Conservation (phyloP, 352 stramenopile species). For the Blastocystis sp. region DNA sequence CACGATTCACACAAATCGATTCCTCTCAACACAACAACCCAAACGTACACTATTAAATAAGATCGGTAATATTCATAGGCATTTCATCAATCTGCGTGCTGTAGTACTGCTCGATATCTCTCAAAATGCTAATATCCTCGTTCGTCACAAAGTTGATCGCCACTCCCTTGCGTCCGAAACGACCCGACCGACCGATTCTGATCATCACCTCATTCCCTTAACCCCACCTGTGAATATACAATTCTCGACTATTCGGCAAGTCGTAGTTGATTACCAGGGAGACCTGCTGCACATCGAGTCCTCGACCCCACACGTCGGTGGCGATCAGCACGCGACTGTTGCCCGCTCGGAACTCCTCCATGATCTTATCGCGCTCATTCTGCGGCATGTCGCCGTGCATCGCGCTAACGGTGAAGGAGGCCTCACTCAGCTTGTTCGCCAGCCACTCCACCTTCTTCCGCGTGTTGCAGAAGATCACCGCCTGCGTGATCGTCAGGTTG, state of each 20-base stretch:
- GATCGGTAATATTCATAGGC: slow-evolving; percentile 81
- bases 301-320: slow-evolving; percentile 87
- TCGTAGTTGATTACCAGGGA: slow-evolving; percentile 94
- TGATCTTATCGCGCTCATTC: slow-evolving; percentile 80
- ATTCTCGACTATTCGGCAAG: slow-evolving; percentile 83
- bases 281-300: slow-evolving; percentile 90
- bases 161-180: slow-evolving; percentile 88
- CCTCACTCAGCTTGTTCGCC: slow-evolving; percentile 84
- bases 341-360: slow-evolving; percentile 88
- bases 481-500: slow-evolving; percentile 94
- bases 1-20: neutral
- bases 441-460: slow-evolving; percentile 90
- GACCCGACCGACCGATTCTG: slow-evolving; percentile 83
- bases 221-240: slow-evolving; percentile 77
- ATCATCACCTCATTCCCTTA: slow-evolving; percentile 59
- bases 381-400: slow-evolving; percentile 95
- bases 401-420: slow-evolving; percentile 86
- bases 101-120: slow-evolving; percentile 84
- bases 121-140: slow-evolving; percentile 81
- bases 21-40: neutral
- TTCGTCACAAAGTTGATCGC: slow-evolving; percentile 90
- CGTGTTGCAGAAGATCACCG: slow-evolving; percentile 97
- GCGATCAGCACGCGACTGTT: slow-evolving; percentile 87
- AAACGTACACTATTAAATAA: slow-evolving; percentile 59
- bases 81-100: slow-evolving; percentile 85